phyloP scores from a whole-genome alignment of 2,329 filamentous ascomycete genomes.

The Botrytis fragariae region DNA sequence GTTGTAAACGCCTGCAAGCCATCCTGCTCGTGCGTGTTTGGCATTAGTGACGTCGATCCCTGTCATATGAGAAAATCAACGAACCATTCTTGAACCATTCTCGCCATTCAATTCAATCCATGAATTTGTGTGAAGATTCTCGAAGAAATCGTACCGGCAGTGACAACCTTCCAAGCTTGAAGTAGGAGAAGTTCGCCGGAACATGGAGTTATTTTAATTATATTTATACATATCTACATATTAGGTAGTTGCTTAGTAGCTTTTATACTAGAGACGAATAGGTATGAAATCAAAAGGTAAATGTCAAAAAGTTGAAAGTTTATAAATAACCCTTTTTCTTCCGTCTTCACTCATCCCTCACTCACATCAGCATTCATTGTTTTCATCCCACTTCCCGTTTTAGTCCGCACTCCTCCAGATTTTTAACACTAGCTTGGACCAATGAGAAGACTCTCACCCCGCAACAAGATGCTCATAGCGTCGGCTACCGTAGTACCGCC shows the following conservation, averaged over 20 bases:
- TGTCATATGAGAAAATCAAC: conserved; percentile 6
- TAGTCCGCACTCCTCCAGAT: conserved; percentile 1
- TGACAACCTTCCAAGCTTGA: no score
- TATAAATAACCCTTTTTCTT: not conserved
- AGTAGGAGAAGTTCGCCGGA: not conserved
- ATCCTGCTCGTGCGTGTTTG: not conserved
- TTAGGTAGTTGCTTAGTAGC: not conserved
- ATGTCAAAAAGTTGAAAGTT: not conserved
- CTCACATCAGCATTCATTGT: not conserved
- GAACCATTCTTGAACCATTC: not conserved
- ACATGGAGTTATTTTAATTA: not conserved
- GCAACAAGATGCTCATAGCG: not conserved
- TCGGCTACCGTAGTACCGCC: not conserved
- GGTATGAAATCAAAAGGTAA: not conserved
- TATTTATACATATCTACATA: not conserved
- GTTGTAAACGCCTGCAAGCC: not conserved
- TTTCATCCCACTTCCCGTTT: conserved; percentile 2
- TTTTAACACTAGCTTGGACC: not conserved
- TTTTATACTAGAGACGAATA: not conserved
- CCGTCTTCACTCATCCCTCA: not conserved
- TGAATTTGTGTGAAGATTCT: not conserved
- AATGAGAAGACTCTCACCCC: conserved; percentile 8
- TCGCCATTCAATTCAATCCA: not conserved
- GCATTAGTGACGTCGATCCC: conserved; percentile 17
- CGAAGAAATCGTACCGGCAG: not conserved